A percentile compares a stretch with the other conserved stretches of the same genome.
Conservation (phyloP, 2,329 filamentous ascomycete genomes). For the Tetracladium maxilliforme region DNA sequence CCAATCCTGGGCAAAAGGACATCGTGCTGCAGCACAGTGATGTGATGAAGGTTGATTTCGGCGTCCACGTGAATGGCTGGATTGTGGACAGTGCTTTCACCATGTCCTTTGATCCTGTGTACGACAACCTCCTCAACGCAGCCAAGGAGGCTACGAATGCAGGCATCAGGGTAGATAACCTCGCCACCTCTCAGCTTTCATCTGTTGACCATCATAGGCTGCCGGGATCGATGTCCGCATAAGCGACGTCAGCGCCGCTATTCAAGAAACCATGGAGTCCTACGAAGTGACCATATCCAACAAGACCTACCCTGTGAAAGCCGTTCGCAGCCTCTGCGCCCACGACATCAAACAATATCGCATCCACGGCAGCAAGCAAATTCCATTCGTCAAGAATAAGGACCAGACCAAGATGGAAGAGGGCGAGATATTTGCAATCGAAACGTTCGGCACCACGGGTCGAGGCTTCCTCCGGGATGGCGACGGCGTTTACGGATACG, state of each 20-base stretch:
- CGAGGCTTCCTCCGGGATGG: constrained; percentile 80
- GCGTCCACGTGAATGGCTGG: constrained; percentile 54
- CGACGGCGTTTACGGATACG: constrained; percentile 55
- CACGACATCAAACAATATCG: constrained; percentile 82
- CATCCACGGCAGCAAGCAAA: constrained; percentile 86
- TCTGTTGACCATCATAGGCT: too few species aligned
- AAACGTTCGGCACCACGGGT: constrained; percentile 90
- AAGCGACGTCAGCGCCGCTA: constrained; percentile 67
- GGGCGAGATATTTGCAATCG: constrained; percentile 87
- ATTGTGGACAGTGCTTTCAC: constrained; percentile 63
- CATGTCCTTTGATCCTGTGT: constrained; percentile 51
- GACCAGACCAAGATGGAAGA: constrained; percentile 97
- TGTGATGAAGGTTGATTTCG: constrained; percentile 63
- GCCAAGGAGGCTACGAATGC: constrained; percentile 57
- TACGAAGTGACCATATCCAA: constrained; percentile 79
- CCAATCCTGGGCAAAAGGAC: constrained; percentile 47
- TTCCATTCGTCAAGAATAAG: constrained; percentile 80
- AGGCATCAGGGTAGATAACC: too few species aligned
- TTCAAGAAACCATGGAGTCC: constrained; percentile 88
- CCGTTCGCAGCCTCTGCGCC: constrained; percentile 75
- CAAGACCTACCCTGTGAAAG: constrained; percentile 64
- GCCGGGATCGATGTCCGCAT: constrained; percentile 87
- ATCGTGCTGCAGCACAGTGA: constrained; percentile 50
- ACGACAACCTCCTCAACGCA: constrained; percentile 51
- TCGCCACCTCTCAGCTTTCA: constrained; percentile 1